Percentiles rank a stretch among this genome's conserved stretches.
Conservation (phyloP, 2,329 filamentous ascomycete genomes). For the Neurospora crassa region DNA sequence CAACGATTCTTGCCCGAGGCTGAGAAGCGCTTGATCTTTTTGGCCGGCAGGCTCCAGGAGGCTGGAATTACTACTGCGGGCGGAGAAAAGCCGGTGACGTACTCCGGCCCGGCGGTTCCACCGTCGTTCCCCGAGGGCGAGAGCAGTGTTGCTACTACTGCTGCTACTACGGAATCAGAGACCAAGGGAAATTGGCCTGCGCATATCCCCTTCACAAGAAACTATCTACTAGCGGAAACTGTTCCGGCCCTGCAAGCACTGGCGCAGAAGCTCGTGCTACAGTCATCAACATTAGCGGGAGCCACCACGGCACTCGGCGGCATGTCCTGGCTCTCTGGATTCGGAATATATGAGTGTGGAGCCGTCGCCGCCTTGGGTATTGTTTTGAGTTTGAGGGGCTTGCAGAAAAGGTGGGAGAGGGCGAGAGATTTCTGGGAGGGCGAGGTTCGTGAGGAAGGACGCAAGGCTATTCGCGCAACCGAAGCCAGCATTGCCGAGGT, state of each 20-base stretch:
- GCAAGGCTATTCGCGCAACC: conserved; percentile 49
- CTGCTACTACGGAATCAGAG: neutral
- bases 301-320: conserved; percentile 45
- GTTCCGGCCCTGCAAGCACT: conserved; percentile 63
- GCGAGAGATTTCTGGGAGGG: conserved; percentile 54
- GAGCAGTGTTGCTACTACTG: neutral
- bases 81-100: conserved; percentile 10
- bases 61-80: conserved; percentile 12
- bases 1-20: conserved; percentile 68
- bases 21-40: conserved; percentile 73
- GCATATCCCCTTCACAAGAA: conserved; percentile 63
- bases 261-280: conserved; percentile 64
- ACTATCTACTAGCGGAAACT: conserved; percentile 54
- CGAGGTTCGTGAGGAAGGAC: conserved; percentile 57
- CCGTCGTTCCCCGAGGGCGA: neutral
- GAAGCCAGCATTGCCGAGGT: conserved; percentile 43
- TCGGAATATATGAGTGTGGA: conserved; percentile 51
- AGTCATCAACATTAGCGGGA: conserved; percentile 64
- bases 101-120: conserved; percentile 16
- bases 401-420: conserved; percentile 55
- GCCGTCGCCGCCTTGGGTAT: conserved; percentile 52
- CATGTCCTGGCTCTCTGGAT: conserved; percentile 46
- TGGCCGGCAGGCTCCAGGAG: conserved; percentile 53
- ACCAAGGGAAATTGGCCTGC: conserved; percentile 53
- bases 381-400: conserved; percentile 46